These are phyloP conservation scores for Curvularia eragrostidis DNA, from an alignment of 2,329 filamentous ascomycete species.

Conservation along the genomic window DNA sequence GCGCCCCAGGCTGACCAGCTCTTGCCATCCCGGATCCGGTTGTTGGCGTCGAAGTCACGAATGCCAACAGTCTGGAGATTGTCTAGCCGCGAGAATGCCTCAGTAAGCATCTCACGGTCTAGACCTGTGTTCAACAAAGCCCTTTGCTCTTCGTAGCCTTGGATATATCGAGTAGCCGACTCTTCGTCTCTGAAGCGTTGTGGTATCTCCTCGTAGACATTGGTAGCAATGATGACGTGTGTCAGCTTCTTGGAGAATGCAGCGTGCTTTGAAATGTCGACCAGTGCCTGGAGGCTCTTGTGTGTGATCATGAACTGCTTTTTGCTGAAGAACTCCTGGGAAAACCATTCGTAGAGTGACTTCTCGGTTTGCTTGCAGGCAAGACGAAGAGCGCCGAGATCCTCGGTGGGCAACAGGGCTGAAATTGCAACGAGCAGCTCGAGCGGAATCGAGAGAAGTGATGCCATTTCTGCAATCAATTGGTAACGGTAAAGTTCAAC, in stretches of 20 bases:
- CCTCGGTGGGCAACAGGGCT: slow-evolving; percentile 60
- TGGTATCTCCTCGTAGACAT: slow-evolving; percentile 33
- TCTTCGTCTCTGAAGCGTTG: slow-evolving; percentile 24
- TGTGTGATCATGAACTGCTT: slow-evolving; percentile 70
- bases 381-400: slow-evolving; percentile 63
- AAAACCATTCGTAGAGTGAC: slow-evolving; percentile 63
- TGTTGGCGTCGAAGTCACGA: slow-evolving; percentile 63
- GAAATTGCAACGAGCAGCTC: slow-evolving; percentile 65
- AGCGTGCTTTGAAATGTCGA: slow-evolving; percentile 51
- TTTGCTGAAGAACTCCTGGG: slow-evolving; percentile 68
- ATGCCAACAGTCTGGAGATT: slow-evolving; percentile 65
- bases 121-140: slow-evolving; percentile 53
- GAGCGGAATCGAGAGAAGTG: slow-evolving; percentile 55
- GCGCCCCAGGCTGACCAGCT: slow-evolving; percentile 65
- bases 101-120: slow-evolving; percentile 61
- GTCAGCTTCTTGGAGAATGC: slow-evolving; percentile 52
- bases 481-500: background rate
- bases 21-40: slow-evolving; percentile 58
- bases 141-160: slow-evolving; percentile 32
- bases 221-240: slow-evolving; percentile 59
- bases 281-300: slow-evolving; percentile 62
- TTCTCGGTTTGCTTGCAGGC: slow-evolving; percentile 63
- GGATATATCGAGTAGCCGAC: slow-evolving; percentile 23
- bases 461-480: slow-evolving; percentile 24
- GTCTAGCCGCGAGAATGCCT: slow-evolving; percentile 62